These are phyloP conservation scores for Kwoniella sp. DNA, from an alignment of 768 basidiomycete species.

Conservation along the genomic window DNA sequence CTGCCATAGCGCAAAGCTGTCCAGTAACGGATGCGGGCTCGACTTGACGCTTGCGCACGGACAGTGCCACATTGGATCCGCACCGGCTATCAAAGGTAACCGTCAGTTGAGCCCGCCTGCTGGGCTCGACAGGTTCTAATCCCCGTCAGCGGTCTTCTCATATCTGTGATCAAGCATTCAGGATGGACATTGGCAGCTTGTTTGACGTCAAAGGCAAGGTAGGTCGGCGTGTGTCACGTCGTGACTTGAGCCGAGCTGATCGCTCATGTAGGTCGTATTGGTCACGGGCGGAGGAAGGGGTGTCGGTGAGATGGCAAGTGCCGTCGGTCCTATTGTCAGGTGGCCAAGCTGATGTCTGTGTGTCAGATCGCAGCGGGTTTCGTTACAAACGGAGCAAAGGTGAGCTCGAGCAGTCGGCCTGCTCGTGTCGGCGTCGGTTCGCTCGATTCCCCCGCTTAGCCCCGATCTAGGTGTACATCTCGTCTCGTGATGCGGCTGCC, in stretches of 20 bases:
- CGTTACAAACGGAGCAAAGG: slow-evolving; percentile 60
- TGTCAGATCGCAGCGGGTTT: slow-evolving; percentile 62
- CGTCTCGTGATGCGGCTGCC: slow-evolving; percentile 58
- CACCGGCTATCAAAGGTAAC: not conserved
- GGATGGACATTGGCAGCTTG: slow-evolving; percentile 33
- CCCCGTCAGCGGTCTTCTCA: not conserved
- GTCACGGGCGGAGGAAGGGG: slow-evolving; percentile 66
- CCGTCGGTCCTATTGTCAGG: not conserved
- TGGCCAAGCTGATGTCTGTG: not conserved
- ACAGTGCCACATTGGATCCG: too few relatives aligned
- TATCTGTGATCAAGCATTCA: not conserved
- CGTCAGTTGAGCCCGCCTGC: not conserved
- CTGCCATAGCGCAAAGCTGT: too few relatives aligned
- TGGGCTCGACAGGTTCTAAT: not conserved
- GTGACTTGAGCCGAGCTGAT: not conserved
- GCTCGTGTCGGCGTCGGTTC: not conserved
- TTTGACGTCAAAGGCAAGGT: slow-evolving; percentile 57
- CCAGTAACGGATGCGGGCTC: too few relatives aligned
- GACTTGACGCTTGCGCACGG: too few relatives aligned
- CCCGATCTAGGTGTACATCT: slow-evolving; percentile 57
- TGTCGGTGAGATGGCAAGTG: slow-evolving; percentile 62
- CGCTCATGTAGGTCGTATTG: slow-evolving; percentile 52
- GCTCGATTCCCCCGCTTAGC: not conserved
- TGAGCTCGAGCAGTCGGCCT: slow-evolving; percentile 1
- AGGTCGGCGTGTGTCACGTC: not conserved